phyloP scores from a whole-genome alignment of 1,139 yeast genomes.

The Pichia kudriavzevii region DNA sequence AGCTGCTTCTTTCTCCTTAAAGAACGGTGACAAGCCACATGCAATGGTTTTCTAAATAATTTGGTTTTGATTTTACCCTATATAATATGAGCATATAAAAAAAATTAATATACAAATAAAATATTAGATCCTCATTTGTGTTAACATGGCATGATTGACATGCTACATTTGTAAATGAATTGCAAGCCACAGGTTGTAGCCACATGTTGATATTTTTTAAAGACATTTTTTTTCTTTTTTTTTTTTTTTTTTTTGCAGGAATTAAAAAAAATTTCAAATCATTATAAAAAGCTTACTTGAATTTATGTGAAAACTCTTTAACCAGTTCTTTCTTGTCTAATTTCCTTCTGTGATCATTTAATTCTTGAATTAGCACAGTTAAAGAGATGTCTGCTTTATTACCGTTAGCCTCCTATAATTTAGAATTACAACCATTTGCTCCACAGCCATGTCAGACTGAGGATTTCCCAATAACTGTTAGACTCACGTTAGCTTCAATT shows the following conservation, averaged over 20 bases:
- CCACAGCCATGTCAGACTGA: conserved; percentile 84
- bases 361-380: not conserved
- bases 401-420: conserved; percentile 80
- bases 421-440: conserved; percentile 76
- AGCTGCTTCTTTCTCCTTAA: conserved; percentile 93
- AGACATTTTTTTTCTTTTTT: not conserved
- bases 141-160: too few species aligned
- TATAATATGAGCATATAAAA: conserved; percentile 10
- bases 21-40: conserved; percentile 99
- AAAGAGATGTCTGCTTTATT: conserved; percentile 55
- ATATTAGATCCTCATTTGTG: conserved; percentile 8
- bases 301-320: too few species aligned
- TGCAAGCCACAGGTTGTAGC: too few species aligned
- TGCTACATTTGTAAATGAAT: too few species aligned
- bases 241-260: too few species aligned
- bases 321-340: too few species aligned
- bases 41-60: conserved; percentile 81
- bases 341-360: not conserved
- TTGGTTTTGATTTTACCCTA: conserved; percentile 12
- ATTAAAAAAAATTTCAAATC: too few species aligned
- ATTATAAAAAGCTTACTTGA: too few species aligned
- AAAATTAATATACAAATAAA: conserved; percentile 13
- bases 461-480: conserved; percentile 81
- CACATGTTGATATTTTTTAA: not conserved
- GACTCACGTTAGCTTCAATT: conserved; percentile 90